Evolutionary conservation across 2,329 filamentous ascomycete species (phyloP).

Genomic region (Fusarium buharicum): DNA sequence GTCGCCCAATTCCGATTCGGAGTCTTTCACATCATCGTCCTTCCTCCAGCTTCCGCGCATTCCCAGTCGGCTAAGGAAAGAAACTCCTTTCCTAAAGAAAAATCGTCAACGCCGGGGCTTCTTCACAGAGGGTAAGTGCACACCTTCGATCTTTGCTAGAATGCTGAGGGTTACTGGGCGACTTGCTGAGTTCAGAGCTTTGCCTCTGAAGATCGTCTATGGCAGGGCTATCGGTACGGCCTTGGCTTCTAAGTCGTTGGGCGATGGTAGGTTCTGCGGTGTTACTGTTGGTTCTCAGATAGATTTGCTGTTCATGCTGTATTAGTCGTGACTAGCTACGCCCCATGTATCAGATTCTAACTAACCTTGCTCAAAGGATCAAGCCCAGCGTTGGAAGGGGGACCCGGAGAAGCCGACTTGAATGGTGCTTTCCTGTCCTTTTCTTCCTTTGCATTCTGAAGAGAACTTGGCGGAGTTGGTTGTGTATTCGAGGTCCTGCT

Average conservation of each 20-base stretch:
- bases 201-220: slow-evolving; percentile 54
- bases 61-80: slow-evolving; percentile 84
- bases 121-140: slow-evolving; percentile 49
- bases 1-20: slow-evolving; percentile 76
- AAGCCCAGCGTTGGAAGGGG: slow-evolving; percentile 46
- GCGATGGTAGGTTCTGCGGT: slow-evolving; percentile 59
- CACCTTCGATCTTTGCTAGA: slow-evolving; percentile 73
- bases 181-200: slow-evolving; percentile 56
- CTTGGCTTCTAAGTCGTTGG: slow-evolving; percentile 63
- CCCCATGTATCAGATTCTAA: background rate
- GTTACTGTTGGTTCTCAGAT: slow-evolving; percentile 52
- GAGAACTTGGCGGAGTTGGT: slow-evolving; percentile 70
- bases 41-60: slow-evolving; percentile 82
- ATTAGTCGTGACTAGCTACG: slow-evolving; percentile 13
- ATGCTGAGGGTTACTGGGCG: slow-evolving; percentile 55
- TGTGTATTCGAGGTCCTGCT: slow-evolving; percentile 46
- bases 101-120: slow-evolving; percentile 16
- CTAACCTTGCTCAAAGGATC: slow-evolving; percentile 54
- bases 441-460: slow-evolving; percentile 53
- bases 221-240: slow-evolving; percentile 63
- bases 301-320: slow-evolving; percentile 51
- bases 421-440: slow-evolving; percentile 48
- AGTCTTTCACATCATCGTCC: slow-evolving; percentile 66
- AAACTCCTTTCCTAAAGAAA: slow-evolving; percentile 77
- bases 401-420: slow-evolving; percentile 43